Evolutionary conservation across 2,329 filamentous ascomycete species (phyloP).

Genomic region (Apiospora sp.): DNA sequence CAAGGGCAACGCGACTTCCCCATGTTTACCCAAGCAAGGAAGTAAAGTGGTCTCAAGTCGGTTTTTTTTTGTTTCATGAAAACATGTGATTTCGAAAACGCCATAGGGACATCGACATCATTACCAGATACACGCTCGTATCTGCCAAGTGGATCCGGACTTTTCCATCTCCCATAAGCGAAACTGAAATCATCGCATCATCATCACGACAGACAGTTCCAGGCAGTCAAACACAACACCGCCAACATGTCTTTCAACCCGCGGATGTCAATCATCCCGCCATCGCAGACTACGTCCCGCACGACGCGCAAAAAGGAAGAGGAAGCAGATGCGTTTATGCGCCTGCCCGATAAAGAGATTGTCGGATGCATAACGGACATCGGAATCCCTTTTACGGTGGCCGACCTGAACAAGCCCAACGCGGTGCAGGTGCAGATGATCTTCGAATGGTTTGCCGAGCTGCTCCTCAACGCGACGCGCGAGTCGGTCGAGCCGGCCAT

Average conservation of each 20-base stretch:
- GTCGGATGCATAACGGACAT: slow-evolving; percentile 98
- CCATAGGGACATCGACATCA: not conserved
- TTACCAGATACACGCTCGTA: not conserved
- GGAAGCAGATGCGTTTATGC: slow-evolving; percentile 66
- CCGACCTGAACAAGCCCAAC: slow-evolving; percentile 93
- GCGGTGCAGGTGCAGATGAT: slow-evolving; percentile 95
- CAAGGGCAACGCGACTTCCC: slow-evolving; percentile 19
- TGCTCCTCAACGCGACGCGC: slow-evolving; percentile 91
- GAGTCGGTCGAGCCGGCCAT: slow-evolving; percentile 95
- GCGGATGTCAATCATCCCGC: slow-evolving; percentile 67
- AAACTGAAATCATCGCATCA: not conserved
- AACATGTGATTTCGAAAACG: slow-evolving; percentile 4
- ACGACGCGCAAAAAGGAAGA: slow-evolving; percentile 64
- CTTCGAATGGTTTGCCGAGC: slow-evolving; percentile 96
- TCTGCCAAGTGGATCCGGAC: not conserved
- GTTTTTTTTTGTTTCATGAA: slow-evolving; percentile 3
- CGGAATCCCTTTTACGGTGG: slow-evolving; percentile 84
- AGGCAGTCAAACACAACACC: slow-evolving; percentile 5
- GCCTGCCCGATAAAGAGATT: slow-evolving; percentile 77
- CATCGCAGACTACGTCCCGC: slow-evolving; percentile 59
- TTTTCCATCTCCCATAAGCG: not conserved
- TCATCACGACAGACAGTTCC: not conserved
- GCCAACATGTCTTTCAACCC: slow-evolving; percentile 64
- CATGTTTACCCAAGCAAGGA: not conserved
- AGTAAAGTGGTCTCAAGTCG: not conserved